These are phyloP conservation scores for Diplodia corticola DNA, from an alignment of 2,329 filamentous ascomycete genomes.

Conservation along the genomic window DNA sequence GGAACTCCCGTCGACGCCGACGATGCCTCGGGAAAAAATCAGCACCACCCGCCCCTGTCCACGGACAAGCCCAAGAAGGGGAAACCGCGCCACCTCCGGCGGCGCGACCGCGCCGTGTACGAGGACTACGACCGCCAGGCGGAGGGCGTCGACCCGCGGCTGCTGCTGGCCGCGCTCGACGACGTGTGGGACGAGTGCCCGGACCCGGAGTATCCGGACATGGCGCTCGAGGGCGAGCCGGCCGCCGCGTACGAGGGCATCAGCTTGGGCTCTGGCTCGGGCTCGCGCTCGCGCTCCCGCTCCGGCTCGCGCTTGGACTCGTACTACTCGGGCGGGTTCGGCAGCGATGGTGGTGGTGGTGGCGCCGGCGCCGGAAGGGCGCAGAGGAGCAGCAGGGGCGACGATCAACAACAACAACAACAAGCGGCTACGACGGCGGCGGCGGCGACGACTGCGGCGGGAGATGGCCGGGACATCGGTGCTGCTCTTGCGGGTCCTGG, in stretches of 20 bases:
- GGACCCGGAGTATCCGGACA: slow-evolving; percentile 19
- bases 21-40: too few species aligned
- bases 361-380: background rate
- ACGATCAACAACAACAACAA: too few species aligned
- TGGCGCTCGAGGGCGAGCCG: slow-evolving; percentile 20
- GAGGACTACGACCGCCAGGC: slow-evolving; percentile 2
- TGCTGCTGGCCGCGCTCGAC: slow-evolving; percentile 7
- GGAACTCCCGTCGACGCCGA: background rate
- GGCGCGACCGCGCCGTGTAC: slow-evolving; percentile 18
- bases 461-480: background rate
- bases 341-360: background rate
- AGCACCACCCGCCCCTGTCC: background rate
- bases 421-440: background rate
- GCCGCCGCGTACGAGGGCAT: background rate
- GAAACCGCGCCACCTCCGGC: background rate
- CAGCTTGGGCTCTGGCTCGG: background rate
- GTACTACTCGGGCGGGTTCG: too few species aligned
- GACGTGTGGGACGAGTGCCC: slow-evolving; percentile 14
- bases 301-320: too few species aligned
- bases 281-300: background rate
- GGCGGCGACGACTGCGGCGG: background rate
- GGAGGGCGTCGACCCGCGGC: background rate
- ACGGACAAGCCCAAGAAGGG: background rate
- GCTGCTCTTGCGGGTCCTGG: background rate
- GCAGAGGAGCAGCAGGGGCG: background rate